phyloP scores from a whole-genome alignment of 192 early-diverging fungal species.

The Diversispora eburnea region DNA sequence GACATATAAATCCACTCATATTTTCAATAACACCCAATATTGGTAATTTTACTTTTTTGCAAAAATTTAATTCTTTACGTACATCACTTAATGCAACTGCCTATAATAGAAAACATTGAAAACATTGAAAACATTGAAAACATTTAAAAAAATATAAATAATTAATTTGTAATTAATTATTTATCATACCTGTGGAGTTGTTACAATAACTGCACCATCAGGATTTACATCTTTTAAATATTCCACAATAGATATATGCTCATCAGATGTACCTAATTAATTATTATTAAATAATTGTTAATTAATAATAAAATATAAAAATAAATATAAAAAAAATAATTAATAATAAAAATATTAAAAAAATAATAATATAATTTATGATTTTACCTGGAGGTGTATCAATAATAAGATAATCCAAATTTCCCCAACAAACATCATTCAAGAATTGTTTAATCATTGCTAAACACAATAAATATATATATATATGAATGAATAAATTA shows the following conservation, averaged over 20 bases:
- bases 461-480: conserved; percentile 25
- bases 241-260: conserved; percentile 90
- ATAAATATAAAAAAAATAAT: background rate
- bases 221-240: conserved; percentile 79
- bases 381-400: conserved; percentile 85
- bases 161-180: conserved; percentile 48
- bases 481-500: background rate
- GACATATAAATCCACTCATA: conserved; percentile 96
- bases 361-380: background rate
- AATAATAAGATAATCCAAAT: conserved; percentile 89
- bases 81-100: conserved; percentile 79
- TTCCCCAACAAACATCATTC: conserved; percentile 94
- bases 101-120: conserved; percentile 12
- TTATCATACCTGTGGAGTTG: conserved; percentile 77
- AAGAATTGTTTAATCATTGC: conserved; percentile 98
- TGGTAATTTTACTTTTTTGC: conserved; percentile 76
- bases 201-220: conserved; percentile 91
- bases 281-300: background rate
- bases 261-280: conserved; percentile 83
- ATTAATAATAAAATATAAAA: background rate
- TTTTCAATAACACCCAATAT: conserved; percentile 93
- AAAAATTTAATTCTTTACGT: conserved; percentile 93
- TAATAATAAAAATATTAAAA: background rate
- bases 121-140: background rate
- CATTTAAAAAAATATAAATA: conserved; percentile 38